Base-by-base conservation (phyloP, 75 land plant genomes). In the Larix kaempferi region DNA sequence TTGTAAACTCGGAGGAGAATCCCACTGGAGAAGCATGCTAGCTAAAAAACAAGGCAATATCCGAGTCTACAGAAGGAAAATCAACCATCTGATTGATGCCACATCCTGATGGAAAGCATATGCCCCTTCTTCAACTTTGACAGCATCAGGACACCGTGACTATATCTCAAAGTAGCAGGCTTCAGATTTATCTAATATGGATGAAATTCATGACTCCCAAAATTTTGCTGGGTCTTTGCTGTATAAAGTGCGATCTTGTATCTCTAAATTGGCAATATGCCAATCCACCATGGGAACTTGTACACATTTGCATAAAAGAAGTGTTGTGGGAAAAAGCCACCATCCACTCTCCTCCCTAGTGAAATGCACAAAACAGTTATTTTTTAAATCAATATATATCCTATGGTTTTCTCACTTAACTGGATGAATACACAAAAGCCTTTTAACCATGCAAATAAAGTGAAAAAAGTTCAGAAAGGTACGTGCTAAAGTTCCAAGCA, bases 191-290 rank as follows among this genome's bases (percentile, higher is more conserved):
- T 26, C 35, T 22, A 65, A 65, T 26, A 22, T 23, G 69, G 23
- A 65, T 65, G 14, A 26, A 14, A 65, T 58, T 94, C 86, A 95
- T 52, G 94, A 86, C 63, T 93, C 94, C 99, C 99, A 96, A 82
- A 96, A 96, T 56, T 85, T 82, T 64, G 83, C 81, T 41, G 88
- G 88, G 77, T 96, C 94, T 22, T 88, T 89, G 76, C 89, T 89
- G 35, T 96, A 96, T 81, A 96, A 74, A 5, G 99, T 89, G 29
- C 93, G 92, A 69, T 96, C 94, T 55, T 93, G 98, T 59, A 96
- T 91, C 86, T 96, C 99, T 60, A 96, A 78, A 82, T 96, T 96
- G 29, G 99, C 99, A 64, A 94, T 84, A 61, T 96, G 95, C 85
- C 89, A 88, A 87, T 96, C 94, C 29, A 96, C 83, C 75, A 96